Evolutionary conservation across 2,329 filamentous ascomycete genomes (phyloP), one percentile per base, ranked within the genome.

Genomic region (Calonectria honghensis): DNA sequence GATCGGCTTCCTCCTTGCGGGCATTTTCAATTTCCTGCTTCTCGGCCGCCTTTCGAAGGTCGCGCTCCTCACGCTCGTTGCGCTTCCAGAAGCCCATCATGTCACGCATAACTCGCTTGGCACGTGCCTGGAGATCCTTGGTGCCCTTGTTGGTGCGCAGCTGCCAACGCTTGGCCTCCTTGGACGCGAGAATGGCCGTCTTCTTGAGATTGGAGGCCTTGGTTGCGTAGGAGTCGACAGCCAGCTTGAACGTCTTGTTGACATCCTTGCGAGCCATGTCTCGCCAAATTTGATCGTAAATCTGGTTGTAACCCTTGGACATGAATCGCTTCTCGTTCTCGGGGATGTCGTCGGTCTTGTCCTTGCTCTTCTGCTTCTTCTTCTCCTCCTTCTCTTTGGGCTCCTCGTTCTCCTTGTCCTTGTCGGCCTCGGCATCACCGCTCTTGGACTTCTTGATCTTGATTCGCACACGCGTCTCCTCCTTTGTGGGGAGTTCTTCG

Each of bases 1-100:
- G 96, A 81, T 98, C 97, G 6, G 97, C 97, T 88, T 99, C 97
- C 74, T 96, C 96, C 86, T 96, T 97, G 86, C 97, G 96, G 24
- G 97, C 97, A 82, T 97, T 97, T 84, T 99, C 97, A 63, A 99
- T 91, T 87, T 98, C 97, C 84, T 98, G 96, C 84, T 94, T 95
- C 88, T 99, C 97, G 6, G 97, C 97, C 68, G 96, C 93, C 87
- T 98, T 97, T 79, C 97, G 93, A 77, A 97, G 89, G 84, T 99
- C 97, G 75, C 97, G 95, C 84, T 99, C 97, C 84, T 99, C 97
- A 68, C 96, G 94, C 85, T 99, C 97, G 84, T 99, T 99, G 72
- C 96, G 94, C 87, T 98, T 98, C 97, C 97, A 99, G 90, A 98
- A 99, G 73, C 95, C 93, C 91, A 98, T 97, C 97, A 99, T 99